A percentile compares a stretch with the other conserved stretches of the same genome.
phyloP scores from a whole-genome alignment of 164 flowering plant species.

The Vitis rotundifolia region DNA sequence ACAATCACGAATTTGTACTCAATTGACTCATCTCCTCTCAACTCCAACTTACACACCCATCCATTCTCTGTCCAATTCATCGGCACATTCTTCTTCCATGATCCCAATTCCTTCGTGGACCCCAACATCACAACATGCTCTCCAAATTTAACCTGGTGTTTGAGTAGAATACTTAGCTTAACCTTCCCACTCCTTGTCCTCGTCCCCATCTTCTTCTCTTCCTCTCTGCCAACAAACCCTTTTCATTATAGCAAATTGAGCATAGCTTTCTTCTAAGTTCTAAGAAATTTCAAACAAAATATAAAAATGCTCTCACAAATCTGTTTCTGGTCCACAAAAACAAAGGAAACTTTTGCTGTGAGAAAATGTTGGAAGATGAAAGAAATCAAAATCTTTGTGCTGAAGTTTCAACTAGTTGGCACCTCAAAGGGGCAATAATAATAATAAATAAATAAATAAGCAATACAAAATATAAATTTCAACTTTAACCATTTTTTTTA shows the following conservation, averaged over 20 bases:
- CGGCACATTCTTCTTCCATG: conserved; percentile 71
- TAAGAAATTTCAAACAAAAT: too few species aligned
- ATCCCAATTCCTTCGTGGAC: conserved; percentile 72
- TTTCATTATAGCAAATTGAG: background rate
- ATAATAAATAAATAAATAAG: too few species aligned
- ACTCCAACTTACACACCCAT: conserved; percentile 67
- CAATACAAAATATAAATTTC: too few species aligned
- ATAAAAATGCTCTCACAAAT: too few species aligned
- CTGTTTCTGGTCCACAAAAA: too few species aligned
- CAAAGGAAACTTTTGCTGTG: too few species aligned
- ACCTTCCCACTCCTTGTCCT: conserved; percentile 40
- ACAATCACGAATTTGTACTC: conserved; percentile 80
- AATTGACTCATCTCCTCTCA: conserved; percentile 44
- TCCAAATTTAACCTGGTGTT: conserved; percentile 85
- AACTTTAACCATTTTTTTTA: too few species aligned
- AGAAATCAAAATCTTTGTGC: too few species aligned
- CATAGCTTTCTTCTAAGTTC: background rate
- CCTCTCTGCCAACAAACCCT: conserved; percentile 20
- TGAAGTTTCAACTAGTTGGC: too few species aligned
- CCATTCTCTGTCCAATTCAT: conserved; percentile 82
- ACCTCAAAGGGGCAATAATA: too few species aligned
- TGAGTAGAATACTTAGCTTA: conserved; percentile 39
- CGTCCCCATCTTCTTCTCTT: conserved; percentile 21
- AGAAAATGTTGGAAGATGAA: too few species aligned
- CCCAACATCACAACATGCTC: conserved; percentile 72